A percentile compares a stretch with the other conserved stretches of the same genome.
Evolutionary conservation across 176 grass and related monocot species (phyloP).

Genomic region (Musa troglodytarum): DNA sequence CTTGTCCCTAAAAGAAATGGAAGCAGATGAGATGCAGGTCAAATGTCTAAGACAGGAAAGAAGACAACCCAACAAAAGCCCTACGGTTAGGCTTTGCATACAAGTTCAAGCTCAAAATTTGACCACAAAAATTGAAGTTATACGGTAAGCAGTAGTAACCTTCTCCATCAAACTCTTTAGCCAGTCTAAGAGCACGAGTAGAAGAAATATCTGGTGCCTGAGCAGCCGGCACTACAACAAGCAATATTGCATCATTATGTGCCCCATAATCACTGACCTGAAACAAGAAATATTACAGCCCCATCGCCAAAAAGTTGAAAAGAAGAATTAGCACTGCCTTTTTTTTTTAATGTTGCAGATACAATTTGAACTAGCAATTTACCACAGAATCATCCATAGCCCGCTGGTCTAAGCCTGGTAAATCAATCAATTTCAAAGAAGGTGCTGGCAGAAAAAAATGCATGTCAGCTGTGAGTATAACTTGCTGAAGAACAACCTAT

Average conservation of each 20-base stretch:
- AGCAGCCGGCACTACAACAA: constrained; percentile 88
- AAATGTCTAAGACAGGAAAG: background rate
- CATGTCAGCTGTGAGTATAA: constrained; percentile 3
- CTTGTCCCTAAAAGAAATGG: constrained; percentile 52
- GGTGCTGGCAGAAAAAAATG: constrained; percentile 54
- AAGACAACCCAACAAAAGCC: too few relatives aligned
- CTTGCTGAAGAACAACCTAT: background rate
- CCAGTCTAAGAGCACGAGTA: constrained; percentile 74
- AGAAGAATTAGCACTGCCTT: background rate
- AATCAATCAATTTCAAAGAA: constrained; percentile 86
- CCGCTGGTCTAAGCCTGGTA: constrained; percentile 93
- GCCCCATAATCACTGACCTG: constrained; percentile 83
- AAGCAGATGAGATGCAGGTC: constrained; percentile 22
- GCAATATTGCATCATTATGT: constrained; percentile 90
- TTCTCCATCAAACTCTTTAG: constrained; percentile 88
- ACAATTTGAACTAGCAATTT: constrained; percentile 23
- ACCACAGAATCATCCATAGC: constrained; percentile 80
- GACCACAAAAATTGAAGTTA: too few relatives aligned
- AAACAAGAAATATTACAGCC: background rate
- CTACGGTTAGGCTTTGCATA: background rate
- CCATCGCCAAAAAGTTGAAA: background rate
- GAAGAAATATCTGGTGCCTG: constrained; percentile 87
- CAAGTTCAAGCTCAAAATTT: background rate
- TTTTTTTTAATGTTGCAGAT: background rate
- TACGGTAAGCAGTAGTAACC: constrained; percentile 32